Base-by-base conservation (phyloP, 192 early-diverging fungal genomes). In the Umbelopsis sp. region DNA sequence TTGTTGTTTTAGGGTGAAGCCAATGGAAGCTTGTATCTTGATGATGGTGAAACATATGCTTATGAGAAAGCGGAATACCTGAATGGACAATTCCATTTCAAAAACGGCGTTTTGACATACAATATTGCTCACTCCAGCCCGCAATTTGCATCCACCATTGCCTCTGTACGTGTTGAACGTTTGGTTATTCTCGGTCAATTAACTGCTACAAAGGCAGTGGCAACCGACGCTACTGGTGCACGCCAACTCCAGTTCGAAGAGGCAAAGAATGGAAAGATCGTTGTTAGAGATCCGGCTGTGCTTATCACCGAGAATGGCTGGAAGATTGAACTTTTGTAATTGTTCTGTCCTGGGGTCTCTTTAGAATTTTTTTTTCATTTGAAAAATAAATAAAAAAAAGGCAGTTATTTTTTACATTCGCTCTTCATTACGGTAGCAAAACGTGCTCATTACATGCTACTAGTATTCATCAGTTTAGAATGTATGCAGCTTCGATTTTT, bases 11-110 rank as follows among this genome's bases (percentile, higher is more conserved):
- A 83, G 77, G 90, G 88, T 10, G 77, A 86, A 22, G 94, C 97
- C 7, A 62, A 71, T 3, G 98, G 97, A 25, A 65, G 67, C n/a
- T 72, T 99, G 21, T 98, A 98, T 72, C 73, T 93, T 51, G 98
- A 99, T 79, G 98, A 99, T 72, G 98, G 96, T 11, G 85, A 92
- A 54, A 82, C 88, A 1, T 98, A 88, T 74, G 87, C 82, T 38
- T 92, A 88, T 71, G 69, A 87, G 72, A 69, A 81, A 0, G 93
- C 94, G 3, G 84, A 82, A 32, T 98, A 91, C 79, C 81, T 96
- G 51, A 70, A 80, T 51, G 69, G 56, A 3, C 65, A 82, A 31
- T 90, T 94, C 79, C 70, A 51, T 14, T 94, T 83, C 66, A 47
- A 68, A 12, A 38, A 59, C 32, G 72, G 72, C 38, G 26, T 84